These are phyloP conservation scores for Clonostachys rhizophaga DNA, from an alignment of 2,329 filamentous ascomycete genomes.

Conservation along the genomic window DNA sequence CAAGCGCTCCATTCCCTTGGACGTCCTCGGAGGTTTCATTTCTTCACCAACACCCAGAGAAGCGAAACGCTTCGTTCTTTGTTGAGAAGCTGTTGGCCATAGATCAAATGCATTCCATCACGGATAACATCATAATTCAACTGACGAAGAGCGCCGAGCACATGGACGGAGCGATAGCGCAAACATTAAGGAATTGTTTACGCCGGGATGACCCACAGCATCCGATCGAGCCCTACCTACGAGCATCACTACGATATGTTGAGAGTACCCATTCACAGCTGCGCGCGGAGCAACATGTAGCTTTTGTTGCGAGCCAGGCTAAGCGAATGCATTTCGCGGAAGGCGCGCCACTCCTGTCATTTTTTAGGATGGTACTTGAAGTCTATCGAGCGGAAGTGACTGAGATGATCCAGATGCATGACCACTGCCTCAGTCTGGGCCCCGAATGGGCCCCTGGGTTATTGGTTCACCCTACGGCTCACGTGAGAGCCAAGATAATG, in stretches of 20 bases:
- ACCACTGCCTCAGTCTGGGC: slow-evolving; percentile 13
- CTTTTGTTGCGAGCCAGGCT: slow-evolving; percentile 38
- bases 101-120: slow-evolving; percentile 48
- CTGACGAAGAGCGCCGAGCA: slow-evolving; percentile 47
- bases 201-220: slow-evolving; percentile 34
- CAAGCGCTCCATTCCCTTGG: slow-evolving; percentile 32
- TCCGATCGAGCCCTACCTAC: slow-evolving; percentile 50
- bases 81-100: slow-evolving; percentile 62
- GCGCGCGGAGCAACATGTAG: slow-evolving; percentile 30
- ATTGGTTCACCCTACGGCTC: slow-evolving; percentile 38
- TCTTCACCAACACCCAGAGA: slow-evolving; percentile 31
- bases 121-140: slow-evolving; percentile 50
- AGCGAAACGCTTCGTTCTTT: slow-evolving; percentile 40
- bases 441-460: slow-evolving; percentile 47
- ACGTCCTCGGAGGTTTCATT: slow-evolving; percentile 38
- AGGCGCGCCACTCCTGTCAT: slow-evolving; percentile 41
- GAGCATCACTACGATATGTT: slow-evolving; percentile 51
- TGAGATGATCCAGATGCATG: slow-evolving; percentile 9
- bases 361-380: slow-evolving; percentile 23
- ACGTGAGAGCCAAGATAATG: slow-evolving; percentile 34
- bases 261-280: slow-evolving; percentile 25
- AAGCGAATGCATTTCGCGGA: slow-evolving; percentile 39
- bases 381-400: slow-evolving; percentile 18
- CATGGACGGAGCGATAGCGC: slow-evolving; percentile 47
- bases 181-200: slow-evolving; percentile 49